These are phyloP conservation scores for Buddleja alternifolia DNA, from an alignment of 257 asterid genomes.

Conservation along the genomic window DNA sequence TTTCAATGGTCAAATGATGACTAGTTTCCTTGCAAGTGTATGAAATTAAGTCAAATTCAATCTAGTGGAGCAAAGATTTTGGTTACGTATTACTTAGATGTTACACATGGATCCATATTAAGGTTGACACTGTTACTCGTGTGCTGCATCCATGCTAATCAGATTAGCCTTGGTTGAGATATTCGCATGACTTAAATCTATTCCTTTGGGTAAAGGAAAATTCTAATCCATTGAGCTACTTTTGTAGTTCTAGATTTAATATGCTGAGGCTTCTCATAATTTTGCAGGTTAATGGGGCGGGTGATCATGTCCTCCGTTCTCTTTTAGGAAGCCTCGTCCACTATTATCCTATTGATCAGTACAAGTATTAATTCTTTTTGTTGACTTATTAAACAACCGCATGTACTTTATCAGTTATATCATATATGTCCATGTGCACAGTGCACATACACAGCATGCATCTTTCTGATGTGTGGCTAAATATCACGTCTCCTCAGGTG, in stretches of 20 bases:
- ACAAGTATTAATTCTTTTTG: conserved; percentile 63
- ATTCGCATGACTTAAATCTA: conserved; percentile 13
- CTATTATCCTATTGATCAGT: conserved; percentile 92
- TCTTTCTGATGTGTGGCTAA: conserved; percentile 23
- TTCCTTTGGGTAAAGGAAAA: conserved; percentile 6
- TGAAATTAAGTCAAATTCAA: neutral
- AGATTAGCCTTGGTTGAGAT: conserved; percentile 7
- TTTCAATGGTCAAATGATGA: conserved; percentile 12
- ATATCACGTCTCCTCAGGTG: conserved; percentile 61
- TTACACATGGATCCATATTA: neutral
- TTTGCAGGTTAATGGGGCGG: conserved; percentile 98
- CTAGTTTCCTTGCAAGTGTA: conserved; percentile 1
- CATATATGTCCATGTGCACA: conserved; percentile 12
- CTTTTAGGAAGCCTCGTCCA: conserved; percentile 93
- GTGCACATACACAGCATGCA: neutral
- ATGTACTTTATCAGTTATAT: conserved; percentile 11
- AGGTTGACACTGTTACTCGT: conserved; percentile 9
- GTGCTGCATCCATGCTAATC: neutral
- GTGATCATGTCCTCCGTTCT: conserved; percentile 94
- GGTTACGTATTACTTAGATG: conserved; percentile 6
- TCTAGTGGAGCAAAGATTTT: conserved; percentile 5
- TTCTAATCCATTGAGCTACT: conserved; percentile 13
- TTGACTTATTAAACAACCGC: conserved; percentile 23
- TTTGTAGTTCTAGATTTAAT: conserved; percentile 23
- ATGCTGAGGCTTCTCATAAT: conserved; percentile 17